phyloP scores from a whole-genome alignment of 2,329 filamentous ascomycete species.

The Cryphonectria japonica region DNA sequence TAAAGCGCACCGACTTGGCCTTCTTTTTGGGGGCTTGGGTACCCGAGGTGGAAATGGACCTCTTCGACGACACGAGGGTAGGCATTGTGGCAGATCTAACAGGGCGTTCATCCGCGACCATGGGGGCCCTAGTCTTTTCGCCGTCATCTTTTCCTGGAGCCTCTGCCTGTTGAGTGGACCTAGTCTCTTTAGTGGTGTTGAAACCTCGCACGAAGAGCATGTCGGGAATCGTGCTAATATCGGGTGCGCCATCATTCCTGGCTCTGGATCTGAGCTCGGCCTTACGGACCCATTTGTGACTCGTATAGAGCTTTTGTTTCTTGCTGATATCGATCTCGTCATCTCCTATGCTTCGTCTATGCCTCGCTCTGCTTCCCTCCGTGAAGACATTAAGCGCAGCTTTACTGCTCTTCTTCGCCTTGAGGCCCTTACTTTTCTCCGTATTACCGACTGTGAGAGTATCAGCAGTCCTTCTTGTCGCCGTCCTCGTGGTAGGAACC shows the following conservation, averaged over 20 bases:
- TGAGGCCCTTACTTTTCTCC: conserved; percentile 27
- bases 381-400: conserved; percentile 50
- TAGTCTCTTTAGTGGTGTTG: conserved; percentile 32
- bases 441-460: not conserved
- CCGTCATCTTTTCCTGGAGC: not conserved
- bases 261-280: conserved; percentile 49
- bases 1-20: conserved; percentile 46
- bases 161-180: conserved; percentile 1
- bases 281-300: conserved; percentile 42
- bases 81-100: not conserved
- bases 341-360: conserved; percentile 42
- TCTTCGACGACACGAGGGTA: conserved; percentile 10
- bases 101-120: conserved; percentile 11
- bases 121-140: not conserved
- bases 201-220: conserved; percentile 32
- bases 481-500: not conserved
- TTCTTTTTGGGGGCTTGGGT: conserved; percentile 33
- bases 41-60: conserved; percentile 8
- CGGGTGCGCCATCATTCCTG: conserved; percentile 47
- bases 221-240: conserved; percentile 36
- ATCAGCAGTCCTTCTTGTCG: not conserved
- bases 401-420: conserved; percentile 36
- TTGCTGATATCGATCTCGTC: conserved; percentile 47
- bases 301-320: conserved; percentile 46
- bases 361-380: conserved; percentile 46